phyloP scores from a whole-genome alignment of 1,284 basidiomycete genomes.

The Austroboletus niveus region DNA sequence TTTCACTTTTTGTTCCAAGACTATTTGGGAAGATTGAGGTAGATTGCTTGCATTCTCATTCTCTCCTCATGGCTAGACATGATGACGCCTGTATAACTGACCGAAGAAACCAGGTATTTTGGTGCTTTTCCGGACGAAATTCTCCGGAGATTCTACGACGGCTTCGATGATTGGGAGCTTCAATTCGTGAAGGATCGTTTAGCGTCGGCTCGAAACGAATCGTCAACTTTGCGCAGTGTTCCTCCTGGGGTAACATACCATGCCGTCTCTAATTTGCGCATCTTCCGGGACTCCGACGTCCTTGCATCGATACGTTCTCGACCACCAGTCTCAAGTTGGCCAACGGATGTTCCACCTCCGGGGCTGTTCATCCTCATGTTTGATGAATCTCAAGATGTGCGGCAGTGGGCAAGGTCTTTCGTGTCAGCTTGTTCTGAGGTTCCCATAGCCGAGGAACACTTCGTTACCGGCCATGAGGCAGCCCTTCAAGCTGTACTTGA shows the following conservation, averaged over 20 bases:
- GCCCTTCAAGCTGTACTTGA: constrained; percentile 42
- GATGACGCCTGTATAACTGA: constrained; percentile 17
- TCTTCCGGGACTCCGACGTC: constrained; percentile 55
- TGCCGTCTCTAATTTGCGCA: constrained; percentile 60
- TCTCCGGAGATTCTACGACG: constrained; percentile 58
- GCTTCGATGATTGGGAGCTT: constrained; percentile 70
- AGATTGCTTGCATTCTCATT: constrained; percentile 9
- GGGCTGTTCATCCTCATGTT: constrained; percentile 62
- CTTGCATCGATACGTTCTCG: constrained; percentile 43
- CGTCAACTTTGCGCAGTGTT: constrained; percentile 30
- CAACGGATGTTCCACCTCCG: constrained; percentile 53
- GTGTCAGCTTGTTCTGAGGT: constrained; percentile 33
- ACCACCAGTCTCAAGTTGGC: constrained; percentile 50
- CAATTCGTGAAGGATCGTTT: constrained; percentile 47
- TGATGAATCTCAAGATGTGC: constrained; percentile 45
- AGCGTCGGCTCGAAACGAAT: constrained; percentile 18
- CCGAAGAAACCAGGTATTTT: constrained; percentile 53
- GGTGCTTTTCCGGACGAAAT: constrained; percentile 52
- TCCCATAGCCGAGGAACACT: constrained; percentile 48
- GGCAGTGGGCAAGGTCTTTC: constrained; percentile 59
- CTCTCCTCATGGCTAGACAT: constrained; percentile 4
- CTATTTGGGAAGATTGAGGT: constrained; percentile 5
- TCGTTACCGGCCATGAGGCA: constrained; percentile 43
- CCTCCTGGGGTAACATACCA: constrained; percentile 60
- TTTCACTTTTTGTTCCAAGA: background rate